Evolutionary conservation across 2,329 filamentous ascomycete genomes (phyloP).

Genomic region (Emmonsiellopsis sp.): DNA sequence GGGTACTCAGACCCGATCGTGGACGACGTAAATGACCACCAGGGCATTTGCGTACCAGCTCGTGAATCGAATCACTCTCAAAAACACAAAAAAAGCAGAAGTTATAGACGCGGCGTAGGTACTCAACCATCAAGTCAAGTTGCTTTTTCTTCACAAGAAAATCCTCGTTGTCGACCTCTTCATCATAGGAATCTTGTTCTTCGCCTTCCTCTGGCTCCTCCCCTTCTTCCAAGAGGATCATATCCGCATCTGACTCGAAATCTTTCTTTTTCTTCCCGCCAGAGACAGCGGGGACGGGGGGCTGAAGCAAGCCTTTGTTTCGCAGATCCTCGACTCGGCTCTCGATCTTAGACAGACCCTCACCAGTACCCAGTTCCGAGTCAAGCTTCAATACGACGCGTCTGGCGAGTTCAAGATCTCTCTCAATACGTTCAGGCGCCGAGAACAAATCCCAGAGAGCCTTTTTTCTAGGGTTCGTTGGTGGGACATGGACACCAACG

Average conservation of each 20-base stretch:
- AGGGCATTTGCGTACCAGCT: slow-evolving; percentile 89
- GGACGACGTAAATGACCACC: slow-evolving; percentile 94
- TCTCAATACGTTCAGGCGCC: slow-evolving; percentile 83
- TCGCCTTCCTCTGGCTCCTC: slow-evolving; percentile 75
- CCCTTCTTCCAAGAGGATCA: slow-evolving; percentile 49
- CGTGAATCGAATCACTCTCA: slow-evolving; percentile 93
- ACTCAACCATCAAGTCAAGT: slow-evolving; percentile 90
- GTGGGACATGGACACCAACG: slow-evolving; percentile 89
- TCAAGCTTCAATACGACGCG: slow-evolving; percentile 80
- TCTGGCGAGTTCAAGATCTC: slow-evolving; percentile 74
- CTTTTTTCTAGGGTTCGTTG: slow-evolving; percentile 79
- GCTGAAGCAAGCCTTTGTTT: slow-evolving; percentile 66
- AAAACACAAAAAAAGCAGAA: slow-evolving; percentile 99
- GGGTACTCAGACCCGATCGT: slow-evolving; percentile 70
- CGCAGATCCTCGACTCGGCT: slow-evolving; percentile 76
- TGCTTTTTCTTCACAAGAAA: slow-evolving; percentile 91
- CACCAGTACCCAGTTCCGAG: slow-evolving; percentile 67
- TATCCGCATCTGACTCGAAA: slow-evolving; percentile 23
- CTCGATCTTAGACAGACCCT: slow-evolving; percentile 72
- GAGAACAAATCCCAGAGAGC: slow-evolving; percentile 96
- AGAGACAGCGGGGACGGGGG: slow-evolving; percentile 38
- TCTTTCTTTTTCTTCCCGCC: slow-evolving; percentile 47
- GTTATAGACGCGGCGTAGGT: slow-evolving; percentile 91
- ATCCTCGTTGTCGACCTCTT: slow-evolving; percentile 85
- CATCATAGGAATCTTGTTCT: slow-evolving; percentile 58